Evolutionary conservation across 1,139 yeast species (phyloP), one percentile per base, ranked within the genome.

Genomic region (Saccharomyces hybrid): DNA sequence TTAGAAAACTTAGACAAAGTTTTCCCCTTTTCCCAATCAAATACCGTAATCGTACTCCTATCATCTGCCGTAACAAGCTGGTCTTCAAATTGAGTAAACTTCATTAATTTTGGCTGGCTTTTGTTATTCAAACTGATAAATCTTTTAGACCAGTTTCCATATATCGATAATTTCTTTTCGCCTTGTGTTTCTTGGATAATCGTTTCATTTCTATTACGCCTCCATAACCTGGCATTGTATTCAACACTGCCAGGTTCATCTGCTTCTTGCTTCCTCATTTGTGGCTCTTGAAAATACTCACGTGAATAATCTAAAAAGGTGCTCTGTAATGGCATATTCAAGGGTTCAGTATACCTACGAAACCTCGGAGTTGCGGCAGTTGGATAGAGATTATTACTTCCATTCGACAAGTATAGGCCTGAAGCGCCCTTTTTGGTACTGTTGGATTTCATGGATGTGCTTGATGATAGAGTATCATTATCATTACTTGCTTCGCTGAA

Each of bases 231-330:
- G 62, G 83, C 85, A 38, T 88, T 83, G 64, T 89, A 88, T 59
- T 89, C 93, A 58, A 85, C 82, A 55, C 96, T 88, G 0, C 98
- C 99, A 0, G 97, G 96, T 67, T 91, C 97, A 63, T 93, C 98
- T 20, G 83, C 76, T 64, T 93, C 98, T 56, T 83, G 81, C 59
- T 83, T 84, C 20, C 88, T 83, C 86, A 93, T 87, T 67, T 93
- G 98, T 0, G 99, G 98, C 66, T 91, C 98, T 66, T 91, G 97
- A 73, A 91, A 93, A 67, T 90, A 91, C 67, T 93, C 99, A 59
- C 90, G 82, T 62, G 93, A 83, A 75, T 90, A 93, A 55, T 88
- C 96, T 61, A 91, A 84, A 67, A 93, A 91, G 3, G 85, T 84
- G 20, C 95, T 86, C 14, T 78, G 76, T 26, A 84, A 71, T 0